Evolutionary conservation across 768 basidiomycete species (phyloP).

Genomic region (Pisolithus tinctorius): DNA sequence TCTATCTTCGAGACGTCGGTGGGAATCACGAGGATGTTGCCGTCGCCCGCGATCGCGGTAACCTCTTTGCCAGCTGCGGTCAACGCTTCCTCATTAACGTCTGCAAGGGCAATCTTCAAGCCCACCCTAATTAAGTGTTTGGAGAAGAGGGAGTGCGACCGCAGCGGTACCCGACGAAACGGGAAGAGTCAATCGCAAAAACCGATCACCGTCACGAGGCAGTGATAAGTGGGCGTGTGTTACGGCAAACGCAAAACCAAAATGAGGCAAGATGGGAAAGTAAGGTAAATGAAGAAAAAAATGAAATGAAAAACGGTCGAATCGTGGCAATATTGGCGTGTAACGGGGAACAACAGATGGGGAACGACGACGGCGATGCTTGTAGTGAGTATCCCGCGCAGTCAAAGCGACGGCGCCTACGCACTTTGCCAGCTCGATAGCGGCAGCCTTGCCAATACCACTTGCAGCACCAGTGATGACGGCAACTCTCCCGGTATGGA

Average conservation of each 20-base stretch:
- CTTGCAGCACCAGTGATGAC: constrained; percentile 54
- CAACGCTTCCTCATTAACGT: constrained; percentile 49
- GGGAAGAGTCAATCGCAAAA: constrained; percentile 1
- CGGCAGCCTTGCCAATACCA: constrained; percentile 54
- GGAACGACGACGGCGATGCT: constrained; percentile 3
- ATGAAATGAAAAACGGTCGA: not conserved
- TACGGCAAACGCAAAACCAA: not conserved
- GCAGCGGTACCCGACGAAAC: not conserved
- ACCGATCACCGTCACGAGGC: not conserved
- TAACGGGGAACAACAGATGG: not conserved
- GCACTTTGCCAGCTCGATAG: constrained; percentile 65
- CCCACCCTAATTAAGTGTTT: constrained; percentile 40
- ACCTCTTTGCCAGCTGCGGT: constrained; percentile 45
- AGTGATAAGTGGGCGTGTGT: not conserved
- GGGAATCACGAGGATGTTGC: constrained; percentile 61
- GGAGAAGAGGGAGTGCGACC: not conserved
- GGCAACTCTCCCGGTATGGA: constrained; percentile 47
- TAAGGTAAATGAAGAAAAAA: not conserved
- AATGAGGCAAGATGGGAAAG: not conserved
- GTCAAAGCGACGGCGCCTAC: constrained; percentile 21
- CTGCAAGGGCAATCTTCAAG: constrained; percentile 76
- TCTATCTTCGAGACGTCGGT: constrained; percentile 74
- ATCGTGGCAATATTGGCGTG: not conserved
- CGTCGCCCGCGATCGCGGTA: constrained; percentile 45
- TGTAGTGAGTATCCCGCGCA: constrained; percentile 11